Evolutionary conservation across 768 basidiomycete species (phyloP).

Genomic region (Baorangia bicolor): DNA sequence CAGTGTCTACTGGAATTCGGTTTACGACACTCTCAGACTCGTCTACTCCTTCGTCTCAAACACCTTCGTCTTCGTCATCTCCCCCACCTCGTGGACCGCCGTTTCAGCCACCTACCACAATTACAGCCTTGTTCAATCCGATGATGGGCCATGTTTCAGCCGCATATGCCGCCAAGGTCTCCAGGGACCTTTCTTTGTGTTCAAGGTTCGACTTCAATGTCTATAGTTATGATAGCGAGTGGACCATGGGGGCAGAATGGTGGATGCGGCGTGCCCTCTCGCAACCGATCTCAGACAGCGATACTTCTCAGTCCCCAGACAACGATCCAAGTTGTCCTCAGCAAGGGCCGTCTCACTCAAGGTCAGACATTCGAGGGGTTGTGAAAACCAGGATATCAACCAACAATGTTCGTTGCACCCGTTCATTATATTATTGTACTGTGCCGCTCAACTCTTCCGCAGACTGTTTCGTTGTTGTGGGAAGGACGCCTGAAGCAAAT

Average conservation of each 20-base stretch:
- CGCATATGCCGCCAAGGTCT: conserved; percentile 88
- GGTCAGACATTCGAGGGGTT: conserved; percentile 64
- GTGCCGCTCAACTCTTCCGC: conserved; percentile 3
- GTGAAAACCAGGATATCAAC: conserved; percentile 90
- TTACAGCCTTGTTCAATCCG: conserved; percentile 93
- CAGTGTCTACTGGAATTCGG: conserved; percentile 92
- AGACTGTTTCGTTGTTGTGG: conserved; percentile 93
- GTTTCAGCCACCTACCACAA: conserved; percentile 87
- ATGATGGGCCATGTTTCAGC: conserved; percentile 93
- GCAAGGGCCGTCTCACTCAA: conserved; percentile 5
- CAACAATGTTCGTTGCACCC: conserved; percentile 61
- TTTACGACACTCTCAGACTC: conserved; percentile 90
- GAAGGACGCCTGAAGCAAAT: conserved; percentile 89
- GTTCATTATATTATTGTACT: neutral
- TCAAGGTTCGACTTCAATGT: conserved; percentile 95
- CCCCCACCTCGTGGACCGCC: conserved; percentile 28
- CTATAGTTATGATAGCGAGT: conserved; percentile 95
- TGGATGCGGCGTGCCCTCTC: conserved; percentile 70
- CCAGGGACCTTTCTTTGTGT: conserved; percentile 80
- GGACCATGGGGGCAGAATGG: conserved; percentile 96
- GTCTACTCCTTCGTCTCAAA: conserved; percentile 62
- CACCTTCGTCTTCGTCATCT: conserved; percentile 40
- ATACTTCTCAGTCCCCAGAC: neutral
- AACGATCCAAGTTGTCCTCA: conserved; percentile 9
- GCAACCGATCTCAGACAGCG: conserved; percentile 20